A percentile compares a stretch with the other conserved stretches of the same genome.
phyloP scores from a whole-genome alignment of 2,329 filamentous ascomycete genomes.

The Penicillium rolfsii region DNA sequence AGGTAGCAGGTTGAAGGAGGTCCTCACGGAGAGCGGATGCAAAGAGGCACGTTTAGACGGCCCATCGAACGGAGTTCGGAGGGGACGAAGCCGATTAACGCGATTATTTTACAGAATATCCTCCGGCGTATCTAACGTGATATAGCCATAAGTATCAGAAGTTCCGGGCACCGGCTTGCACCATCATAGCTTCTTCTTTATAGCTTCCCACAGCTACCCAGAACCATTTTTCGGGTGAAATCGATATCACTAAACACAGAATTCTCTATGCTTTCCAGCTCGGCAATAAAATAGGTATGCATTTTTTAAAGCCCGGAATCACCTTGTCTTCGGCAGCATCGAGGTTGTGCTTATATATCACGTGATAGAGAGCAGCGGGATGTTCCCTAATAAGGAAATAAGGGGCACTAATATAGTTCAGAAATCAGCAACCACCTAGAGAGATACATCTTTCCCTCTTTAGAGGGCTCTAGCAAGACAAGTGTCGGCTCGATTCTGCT shows the following conservation, averaged over 20 bases:
- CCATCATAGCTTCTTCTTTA: conserved; percentile 1
- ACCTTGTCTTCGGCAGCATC: not conserved
- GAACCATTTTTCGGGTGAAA: not conserved
- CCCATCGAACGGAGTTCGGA: not conserved
- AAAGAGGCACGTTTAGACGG: not conserved
- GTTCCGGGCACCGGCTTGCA: not conserved
- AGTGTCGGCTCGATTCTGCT: not conserved
- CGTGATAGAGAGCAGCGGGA: not conserved
- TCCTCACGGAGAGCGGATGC: no score
- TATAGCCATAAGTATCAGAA: not conserved
- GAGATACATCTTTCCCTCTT: not conserved
- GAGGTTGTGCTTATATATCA: not conserved
- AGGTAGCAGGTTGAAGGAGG: no score
- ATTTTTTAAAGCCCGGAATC: not conserved
- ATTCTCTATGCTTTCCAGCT: not conserved
- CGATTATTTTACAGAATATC: not conserved
- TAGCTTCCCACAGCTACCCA: not conserved
- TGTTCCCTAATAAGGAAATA: not conserved
- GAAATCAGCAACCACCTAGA: not conserved
- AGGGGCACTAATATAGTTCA: not conserved
- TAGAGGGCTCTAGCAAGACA: not conserved
- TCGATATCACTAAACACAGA: not conserved
- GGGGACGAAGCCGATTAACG: not conserved
- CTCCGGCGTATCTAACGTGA: not conserved
- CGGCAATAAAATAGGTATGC: not conserved